Base-by-base conservation (phyloP, 345 rosid species). In the Eucalyptus regnans region DNA sequence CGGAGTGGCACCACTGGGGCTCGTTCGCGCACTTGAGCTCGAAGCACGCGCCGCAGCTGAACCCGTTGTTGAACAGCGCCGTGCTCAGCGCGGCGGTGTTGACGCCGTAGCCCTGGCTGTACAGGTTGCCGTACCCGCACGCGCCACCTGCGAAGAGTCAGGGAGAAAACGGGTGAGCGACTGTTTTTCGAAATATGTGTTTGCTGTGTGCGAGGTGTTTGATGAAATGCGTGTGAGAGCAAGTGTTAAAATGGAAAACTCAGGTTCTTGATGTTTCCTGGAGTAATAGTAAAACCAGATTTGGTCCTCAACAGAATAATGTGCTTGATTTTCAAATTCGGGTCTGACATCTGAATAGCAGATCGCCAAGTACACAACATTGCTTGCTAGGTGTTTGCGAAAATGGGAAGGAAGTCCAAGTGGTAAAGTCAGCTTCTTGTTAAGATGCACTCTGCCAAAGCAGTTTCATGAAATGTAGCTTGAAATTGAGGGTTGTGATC, bases 31-130 rank as follows among this genome's bases (percentile, higher is more conserved):
- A 96, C 91, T 96, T 96, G 41, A 96, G 89, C 92, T 96, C 96
- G 62, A 96, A 96, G 87, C 97, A 96, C 25, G 96, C 91, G 3
- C 97, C 97, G 44, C 97, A 95, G 89, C 94, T 93, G 86, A 89
- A 87, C 23, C 96, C 97, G 54, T 90, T 91, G 96, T 96, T 96
- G 91, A 96, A 96, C 50, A 96, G 86, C 5, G 96, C 94, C 3
- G 97, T 95, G 96, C 97, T 95, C 37, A 95, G 89, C 41, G 97
- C 97, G 27, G 96, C 96, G 14, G 97, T 95, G 96, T 95, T 95
- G 25, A 95, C 95, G 58, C 97, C 96, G 89, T 96, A 96, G 11
- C 97, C 97, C 86, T 94, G 95, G 90, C 96, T 94, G 90, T 96
- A 96, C 49, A 96, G 90, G 87, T 96, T 92, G 31, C 97, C 97